Evolutionary conservation across 495 filamentous ascomycete species (phyloP).

Genomic region (Lentithecium fluviatile): DNA sequence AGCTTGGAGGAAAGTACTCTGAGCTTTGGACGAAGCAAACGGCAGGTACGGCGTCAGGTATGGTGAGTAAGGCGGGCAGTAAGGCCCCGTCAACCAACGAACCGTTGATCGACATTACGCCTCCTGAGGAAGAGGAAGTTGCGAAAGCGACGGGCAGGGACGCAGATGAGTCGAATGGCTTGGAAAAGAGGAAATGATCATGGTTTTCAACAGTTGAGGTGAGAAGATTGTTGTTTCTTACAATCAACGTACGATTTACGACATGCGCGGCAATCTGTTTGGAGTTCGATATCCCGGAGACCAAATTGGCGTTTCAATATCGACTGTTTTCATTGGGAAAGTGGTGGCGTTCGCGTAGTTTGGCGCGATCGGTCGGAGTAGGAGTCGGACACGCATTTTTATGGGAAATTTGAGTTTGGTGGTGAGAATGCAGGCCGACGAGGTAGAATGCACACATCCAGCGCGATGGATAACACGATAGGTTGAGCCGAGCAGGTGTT

Average conservation of each 20-base stretch:
- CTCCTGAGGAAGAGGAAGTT: constrained; percentile 12
- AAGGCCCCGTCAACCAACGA: constrained; percentile 1
- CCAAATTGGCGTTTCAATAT: no score
- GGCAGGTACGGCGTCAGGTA: neutral
- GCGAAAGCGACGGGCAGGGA: constrained; percentile 3
- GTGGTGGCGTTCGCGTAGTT: no score
- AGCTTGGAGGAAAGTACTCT: constrained; percentile 26
- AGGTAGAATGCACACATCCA: no score
- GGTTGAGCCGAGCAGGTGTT: no score
- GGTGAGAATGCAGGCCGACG: no score
- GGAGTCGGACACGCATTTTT: no score
- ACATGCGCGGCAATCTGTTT: no score
- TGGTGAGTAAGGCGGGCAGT: neutral
- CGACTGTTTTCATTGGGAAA: no score
- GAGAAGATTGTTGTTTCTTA: neutral
- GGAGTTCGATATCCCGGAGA: no score
- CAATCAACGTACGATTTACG: neutral
- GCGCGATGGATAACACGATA: no score
- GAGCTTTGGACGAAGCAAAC: constrained; percentile 34
- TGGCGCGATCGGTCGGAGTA: no score
- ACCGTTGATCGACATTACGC: constrained; percentile 27
- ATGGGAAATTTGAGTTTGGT: no score
- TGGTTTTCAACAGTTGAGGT: neutral
- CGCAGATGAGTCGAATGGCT: neutral
- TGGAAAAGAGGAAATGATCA: neutral